Conservation (phyloP, 257 asterid species). For the Fraxinus anomala region DNA sequence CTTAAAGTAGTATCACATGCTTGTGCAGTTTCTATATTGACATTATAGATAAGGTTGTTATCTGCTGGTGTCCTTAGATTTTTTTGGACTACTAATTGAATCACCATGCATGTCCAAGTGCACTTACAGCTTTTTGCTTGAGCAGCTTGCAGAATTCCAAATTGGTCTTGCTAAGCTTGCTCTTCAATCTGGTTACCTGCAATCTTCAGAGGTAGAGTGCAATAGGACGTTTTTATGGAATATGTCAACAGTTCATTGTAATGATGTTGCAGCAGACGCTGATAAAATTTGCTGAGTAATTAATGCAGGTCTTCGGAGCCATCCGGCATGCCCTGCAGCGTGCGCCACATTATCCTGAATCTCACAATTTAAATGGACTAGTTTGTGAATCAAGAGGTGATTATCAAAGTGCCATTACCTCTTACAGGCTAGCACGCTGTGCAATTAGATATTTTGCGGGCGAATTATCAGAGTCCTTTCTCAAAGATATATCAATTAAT, state of each 20-base stretch:
- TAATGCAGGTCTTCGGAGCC: constrained; percentile 79
- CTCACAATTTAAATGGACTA: constrained; percentile 92
- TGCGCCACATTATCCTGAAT: constrained; percentile 82
- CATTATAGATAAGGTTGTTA: constrained; percentile 3
- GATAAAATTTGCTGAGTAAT: constrained; percentile 13
- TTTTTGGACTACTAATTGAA: constrained; percentile 10
- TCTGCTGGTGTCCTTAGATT: constrained; percentile 17
- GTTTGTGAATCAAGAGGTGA: constrained; percentile 85
- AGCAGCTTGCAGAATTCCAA: constrained; percentile 91
- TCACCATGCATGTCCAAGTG: constrained; percentile 18
- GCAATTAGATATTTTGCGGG: constrained; percentile 52
- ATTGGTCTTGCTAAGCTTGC: constrained; percentile 93
- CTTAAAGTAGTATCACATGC: neutral
- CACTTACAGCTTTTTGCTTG: constrained; percentile 33
- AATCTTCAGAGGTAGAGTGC: constrained; percentile 78
- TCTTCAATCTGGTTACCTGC: constrained; percentile 54
- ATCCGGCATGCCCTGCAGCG: constrained; percentile 85
- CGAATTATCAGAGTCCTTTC: constrained; percentile 49
- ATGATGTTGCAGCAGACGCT: constrained; percentile 22
- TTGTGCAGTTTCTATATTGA: neutral
- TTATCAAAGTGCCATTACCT: constrained; percentile 69
- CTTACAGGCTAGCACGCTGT: constrained; percentile 78
- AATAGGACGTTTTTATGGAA: constrained; percentile 19
- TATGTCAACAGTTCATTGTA: neutral
- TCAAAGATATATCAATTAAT: constrained; percentile 63